Evolutionary conservation across 78 protist genomes (phyloP).

Genomic region (Chrysochromulina parva): DNA sequence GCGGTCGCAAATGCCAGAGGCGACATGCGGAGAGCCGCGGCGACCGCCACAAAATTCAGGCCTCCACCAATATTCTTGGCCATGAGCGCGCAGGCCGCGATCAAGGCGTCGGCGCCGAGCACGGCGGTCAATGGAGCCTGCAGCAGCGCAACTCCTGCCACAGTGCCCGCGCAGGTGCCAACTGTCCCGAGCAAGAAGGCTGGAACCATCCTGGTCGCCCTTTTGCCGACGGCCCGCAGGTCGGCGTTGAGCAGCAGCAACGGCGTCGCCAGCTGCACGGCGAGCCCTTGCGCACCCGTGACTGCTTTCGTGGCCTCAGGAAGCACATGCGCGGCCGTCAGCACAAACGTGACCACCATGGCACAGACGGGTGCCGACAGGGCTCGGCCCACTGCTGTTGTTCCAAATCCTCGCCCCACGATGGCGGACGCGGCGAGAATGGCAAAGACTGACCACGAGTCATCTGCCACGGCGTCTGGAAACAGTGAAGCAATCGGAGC

Average conservation of each 20-base stretch:
- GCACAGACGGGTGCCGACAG: not conserved
- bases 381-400: no score
- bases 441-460: no score
- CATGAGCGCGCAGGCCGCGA: not conserved
- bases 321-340: not conserved
- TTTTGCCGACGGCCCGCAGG: not conserved
- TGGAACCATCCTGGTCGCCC: not conserved
- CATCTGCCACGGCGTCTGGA: no score
- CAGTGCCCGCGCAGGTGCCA: not conserved
- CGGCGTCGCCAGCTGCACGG: not conserved
- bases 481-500: no score
- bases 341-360: not conserved
- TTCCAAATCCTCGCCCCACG: no score
- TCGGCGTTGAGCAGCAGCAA: not conserved
- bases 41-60: not conserved
- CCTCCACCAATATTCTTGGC: constrained; percentile 10
- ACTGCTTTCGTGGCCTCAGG: not conserved
- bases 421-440: no score
- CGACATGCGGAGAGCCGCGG: not conserved
- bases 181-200: not conserved
- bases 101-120: not conserved
- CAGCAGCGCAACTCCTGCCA: not conserved
- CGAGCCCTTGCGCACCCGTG: not conserved
- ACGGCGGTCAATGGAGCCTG: not conserved
- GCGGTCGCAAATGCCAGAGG: not conserved